A percentile compares a stretch with the other conserved stretches of the same genome.
These are phyloP conservation scores for Solanum appendiculatum DNA, from an alignment of 257 asterid genomes.

Conservation along the genomic window DNA sequence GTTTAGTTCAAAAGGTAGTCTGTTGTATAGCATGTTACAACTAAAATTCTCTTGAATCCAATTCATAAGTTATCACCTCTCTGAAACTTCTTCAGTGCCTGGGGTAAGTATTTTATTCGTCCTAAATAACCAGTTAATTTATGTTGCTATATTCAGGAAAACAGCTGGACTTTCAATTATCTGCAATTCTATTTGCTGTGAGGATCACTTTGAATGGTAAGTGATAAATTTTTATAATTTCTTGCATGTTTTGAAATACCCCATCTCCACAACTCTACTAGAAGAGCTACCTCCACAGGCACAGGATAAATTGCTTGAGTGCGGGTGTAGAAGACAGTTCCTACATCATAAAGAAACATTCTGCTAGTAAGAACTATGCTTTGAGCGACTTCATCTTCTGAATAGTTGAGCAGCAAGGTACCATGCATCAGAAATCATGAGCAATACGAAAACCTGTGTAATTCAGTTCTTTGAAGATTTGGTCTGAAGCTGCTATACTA, in stretches of 20 bases:
- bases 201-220: constrained; percentile 89
- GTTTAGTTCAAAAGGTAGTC: background rate
- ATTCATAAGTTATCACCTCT: background rate
- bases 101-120: background rate
- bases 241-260: background rate
- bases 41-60: background rate
- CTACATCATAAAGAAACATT: constrained; percentile 27
- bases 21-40: background rate
- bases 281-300: constrained; percentile 39
- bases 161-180: constrained; percentile 67
- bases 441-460: background rate
- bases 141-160: constrained; percentile 42
- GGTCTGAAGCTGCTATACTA: background rate
- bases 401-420: constrained; percentile 3
- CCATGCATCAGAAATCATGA: background rate
- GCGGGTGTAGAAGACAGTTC: constrained; percentile 67
- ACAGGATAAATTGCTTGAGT: constrained; percentile 60
- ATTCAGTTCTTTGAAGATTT: background rate
- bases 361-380: constrained; percentile 8
- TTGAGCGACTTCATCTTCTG: constrained; percentile 69
- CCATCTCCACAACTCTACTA: background rate
- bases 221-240: background rate
- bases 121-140: background rate
- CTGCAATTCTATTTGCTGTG: constrained; percentile 77
- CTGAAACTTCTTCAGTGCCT: background rate